Conservation (phyloP, 495 filamentous ascomycete genomes). For the Parathielavia appendiculata region DNA sequence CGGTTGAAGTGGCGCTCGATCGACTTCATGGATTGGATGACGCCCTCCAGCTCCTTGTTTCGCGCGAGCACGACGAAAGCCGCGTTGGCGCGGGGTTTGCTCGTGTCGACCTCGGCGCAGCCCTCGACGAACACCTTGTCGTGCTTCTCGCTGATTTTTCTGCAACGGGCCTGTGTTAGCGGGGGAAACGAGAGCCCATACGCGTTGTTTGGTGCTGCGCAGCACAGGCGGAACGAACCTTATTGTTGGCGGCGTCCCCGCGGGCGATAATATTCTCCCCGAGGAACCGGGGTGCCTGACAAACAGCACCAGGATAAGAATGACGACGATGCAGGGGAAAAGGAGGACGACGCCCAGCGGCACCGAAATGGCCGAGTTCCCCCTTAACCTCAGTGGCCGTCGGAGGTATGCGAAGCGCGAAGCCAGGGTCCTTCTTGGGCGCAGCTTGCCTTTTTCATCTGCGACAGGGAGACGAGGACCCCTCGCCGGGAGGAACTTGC, state of each 20-base stretch:
- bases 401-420: conserved; percentile 74
- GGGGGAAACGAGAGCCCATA: background rate
- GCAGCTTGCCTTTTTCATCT: conserved; percentile 42
- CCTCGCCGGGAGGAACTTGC: conserved; percentile 43
- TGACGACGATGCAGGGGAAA: conserved; percentile 86
- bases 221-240: conserved; percentile 50
- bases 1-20: conserved; percentile 99
- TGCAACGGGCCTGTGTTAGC: conserved; percentile 36
- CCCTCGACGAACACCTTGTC: conserved; percentile 95
- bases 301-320: conserved; percentile 86
- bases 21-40: conserved; percentile 93
- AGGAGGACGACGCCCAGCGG: conserved; percentile 88
- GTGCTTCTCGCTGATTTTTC: conserved; percentile 94
- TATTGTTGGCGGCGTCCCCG: conserved; percentile 84
- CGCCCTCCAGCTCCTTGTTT: conserved; percentile 94
- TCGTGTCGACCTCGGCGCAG: conserved; percentile 68
- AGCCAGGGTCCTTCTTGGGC: conserved; percentile 30
- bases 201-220: background rate
- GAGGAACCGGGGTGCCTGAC: conserved; percentile 81
- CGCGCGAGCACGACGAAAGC: conserved; percentile 93
- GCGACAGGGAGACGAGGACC: conserved; percentile 39
- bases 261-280: conserved; percentile 79
- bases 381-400: conserved; percentile 83
- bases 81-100: conserved; percentile 71
- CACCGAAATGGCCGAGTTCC: conserved; percentile 90